phyloP scores from a whole-genome alignment of 352 stramenopile genomes.

The Phytophthora foliorum region DNA sequence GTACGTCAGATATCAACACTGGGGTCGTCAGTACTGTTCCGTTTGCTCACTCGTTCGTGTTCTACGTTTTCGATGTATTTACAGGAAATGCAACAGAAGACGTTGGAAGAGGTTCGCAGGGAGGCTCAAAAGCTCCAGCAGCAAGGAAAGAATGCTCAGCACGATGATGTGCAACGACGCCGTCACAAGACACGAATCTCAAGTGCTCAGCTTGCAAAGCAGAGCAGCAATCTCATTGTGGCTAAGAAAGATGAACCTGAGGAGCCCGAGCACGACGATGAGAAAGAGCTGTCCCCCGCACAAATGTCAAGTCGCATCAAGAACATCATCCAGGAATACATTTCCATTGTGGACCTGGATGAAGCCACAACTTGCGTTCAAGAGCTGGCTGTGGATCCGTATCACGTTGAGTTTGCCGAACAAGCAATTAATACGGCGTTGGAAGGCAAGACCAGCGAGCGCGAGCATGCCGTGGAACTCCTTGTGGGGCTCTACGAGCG shows the following conservation, averaged over 20 bases:
- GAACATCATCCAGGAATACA: constrained; percentile 88
- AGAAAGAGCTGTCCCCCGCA: constrained; percentile 36
- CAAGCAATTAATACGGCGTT: constrained; percentile 75
- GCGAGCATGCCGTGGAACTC: constrained; percentile 75
- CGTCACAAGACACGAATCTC: constrained; percentile 84
- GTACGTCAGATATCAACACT: constrained; percentile 22
- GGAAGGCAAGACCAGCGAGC: constrained; percentile 80
- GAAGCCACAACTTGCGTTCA: constrained; percentile 79
- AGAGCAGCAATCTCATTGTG: constrained; percentile 84
- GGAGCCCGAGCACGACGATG: constrained; percentile 30
- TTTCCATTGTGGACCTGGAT: constrained; percentile 82
- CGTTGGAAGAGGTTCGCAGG: constrained; percentile 82
- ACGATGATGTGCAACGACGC: constrained; percentile 79
- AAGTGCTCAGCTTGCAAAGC: constrained; percentile 80
- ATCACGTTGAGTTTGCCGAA: constrained; percentile 75
- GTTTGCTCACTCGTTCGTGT: neutral
- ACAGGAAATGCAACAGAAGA: constrained; percentile 90
- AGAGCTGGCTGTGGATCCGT: constrained; percentile 64
- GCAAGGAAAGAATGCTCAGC: constrained; percentile 90
- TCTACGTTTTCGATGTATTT: neutral
- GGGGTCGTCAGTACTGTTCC: neutral
- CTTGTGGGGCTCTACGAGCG: constrained; percentile 82
- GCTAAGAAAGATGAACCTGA: constrained; percentile 50
- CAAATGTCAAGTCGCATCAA: constrained; percentile 85
- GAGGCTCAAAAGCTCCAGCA: constrained; percentile 87